Percentiles rank a stretch among this genome's conserved stretches.
These are phyloP conservation scores for Silene conica DNA, from an alignment of 148 eudicot species.

Conservation along the genomic window DNA sequence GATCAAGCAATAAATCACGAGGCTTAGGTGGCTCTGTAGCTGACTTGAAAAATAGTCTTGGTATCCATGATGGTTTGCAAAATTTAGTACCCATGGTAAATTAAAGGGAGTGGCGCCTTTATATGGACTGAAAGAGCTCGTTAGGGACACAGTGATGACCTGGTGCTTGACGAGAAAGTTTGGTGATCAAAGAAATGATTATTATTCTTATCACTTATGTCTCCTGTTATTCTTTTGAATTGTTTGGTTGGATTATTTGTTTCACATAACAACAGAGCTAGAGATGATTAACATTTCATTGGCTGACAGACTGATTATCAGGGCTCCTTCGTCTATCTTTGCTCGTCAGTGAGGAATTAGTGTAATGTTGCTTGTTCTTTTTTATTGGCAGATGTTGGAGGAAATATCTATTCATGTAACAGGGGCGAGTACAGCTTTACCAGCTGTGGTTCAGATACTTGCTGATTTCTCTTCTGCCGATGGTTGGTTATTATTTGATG, in stretches of 20 bases:
- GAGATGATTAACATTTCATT: background rate
- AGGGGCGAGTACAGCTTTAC: slow-evolving; percentile 75
- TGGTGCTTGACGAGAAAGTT: background rate
- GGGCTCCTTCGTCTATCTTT: slow-evolving; percentile 7
- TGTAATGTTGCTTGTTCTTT: slow-evolving; percentile 15
- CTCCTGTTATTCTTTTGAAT: background rate
- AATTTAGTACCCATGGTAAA: background rate
- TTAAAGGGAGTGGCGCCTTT: background rate
- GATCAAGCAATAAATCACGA: background rate
- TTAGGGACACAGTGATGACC: background rate
- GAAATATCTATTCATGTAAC: slow-evolving; percentile 83
- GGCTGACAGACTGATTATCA: background rate
- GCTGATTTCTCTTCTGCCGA: slow-evolving; percentile 82
- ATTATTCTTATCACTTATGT: background rate
- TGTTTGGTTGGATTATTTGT: background rate
- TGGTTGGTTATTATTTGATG: slow-evolving; percentile 41
- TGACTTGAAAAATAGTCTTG: background rate
- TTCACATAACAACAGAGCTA: background rate
- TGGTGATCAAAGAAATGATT: background rate
- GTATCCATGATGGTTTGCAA: background rate
- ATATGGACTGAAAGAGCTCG: background rate
- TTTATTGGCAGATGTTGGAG: slow-evolving; percentile 78
- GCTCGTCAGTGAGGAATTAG: background rate
- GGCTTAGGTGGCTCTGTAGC: background rate
- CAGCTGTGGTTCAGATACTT: slow-evolving; percentile 91